Evolutionary conservation across 2,329 filamentous ascomycete genomes (phyloP).

Genomic region (Hypoxylon sp.): DNA sequence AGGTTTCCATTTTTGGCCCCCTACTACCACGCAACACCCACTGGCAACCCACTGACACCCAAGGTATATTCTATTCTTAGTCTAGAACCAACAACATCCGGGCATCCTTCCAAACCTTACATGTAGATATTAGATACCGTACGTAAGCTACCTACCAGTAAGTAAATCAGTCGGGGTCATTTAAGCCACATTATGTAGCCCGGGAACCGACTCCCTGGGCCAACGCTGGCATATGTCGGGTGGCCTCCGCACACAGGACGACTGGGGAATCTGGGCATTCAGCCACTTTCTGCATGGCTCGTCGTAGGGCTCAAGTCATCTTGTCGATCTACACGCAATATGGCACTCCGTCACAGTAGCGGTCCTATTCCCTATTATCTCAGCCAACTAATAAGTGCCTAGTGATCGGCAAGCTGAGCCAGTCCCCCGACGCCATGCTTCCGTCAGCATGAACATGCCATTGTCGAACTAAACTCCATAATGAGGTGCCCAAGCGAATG

Average conservation of each 20-base stretch:
- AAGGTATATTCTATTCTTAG: constrained; percentile 37
- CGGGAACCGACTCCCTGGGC: constrained; percentile 36
- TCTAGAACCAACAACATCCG: constrained; percentile 20
- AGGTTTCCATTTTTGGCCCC: constrained; percentile 30
- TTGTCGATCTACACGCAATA: constrained; percentile 9
- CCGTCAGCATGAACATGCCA: constrained; percentile 24
- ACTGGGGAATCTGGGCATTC: constrained; percentile 18
- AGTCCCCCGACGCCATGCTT: constrained; percentile 21
- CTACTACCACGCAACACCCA: constrained; percentile 1
- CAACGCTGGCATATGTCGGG: constrained; percentile 20
- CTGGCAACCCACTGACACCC: background rate
- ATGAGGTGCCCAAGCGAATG: background rate
- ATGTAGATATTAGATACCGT: constrained; percentile 7
- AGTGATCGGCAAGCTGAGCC: constrained; percentile 39
- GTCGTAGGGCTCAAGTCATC: constrained; percentile 7
- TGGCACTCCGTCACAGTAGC: constrained; percentile 5
- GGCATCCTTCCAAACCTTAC: constrained; percentile 12
- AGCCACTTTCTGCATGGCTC: constrained; percentile 4
- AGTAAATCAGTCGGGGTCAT: constrained; percentile 1
- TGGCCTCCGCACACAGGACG: constrained; percentile 28
- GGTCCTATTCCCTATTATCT: constrained; percentile 15
- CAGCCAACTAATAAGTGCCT: constrained; percentile 17
- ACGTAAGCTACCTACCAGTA: background rate
- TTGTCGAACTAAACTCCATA: constrained; percentile 12
- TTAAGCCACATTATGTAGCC: constrained; percentile 25